Evolutionary conservation across 2,329 filamentous ascomycete genomes (phyloP), one percentile per base, ranked within the genome.

Genomic region (Beauveria sp.): DNA sequence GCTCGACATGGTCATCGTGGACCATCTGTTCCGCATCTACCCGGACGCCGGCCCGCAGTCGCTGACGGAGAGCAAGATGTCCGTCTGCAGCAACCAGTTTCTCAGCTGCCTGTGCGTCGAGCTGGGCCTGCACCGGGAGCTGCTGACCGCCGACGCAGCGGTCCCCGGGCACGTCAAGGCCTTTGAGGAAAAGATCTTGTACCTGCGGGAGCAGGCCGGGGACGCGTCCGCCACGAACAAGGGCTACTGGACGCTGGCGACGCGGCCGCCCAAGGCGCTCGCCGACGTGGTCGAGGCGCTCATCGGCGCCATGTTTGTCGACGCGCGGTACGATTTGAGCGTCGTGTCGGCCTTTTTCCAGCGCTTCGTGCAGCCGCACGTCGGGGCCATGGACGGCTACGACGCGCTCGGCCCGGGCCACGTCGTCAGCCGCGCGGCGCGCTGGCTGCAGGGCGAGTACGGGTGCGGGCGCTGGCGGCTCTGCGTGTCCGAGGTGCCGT

Each of bases 1-100:
- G 2, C 85, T 96, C 1, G 93, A 97, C 70, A 89, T 93, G 85
- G 88, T 81, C 12, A 91, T 88, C 68, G 87, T 98, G 60, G 89
- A 93, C 67, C 86, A 90, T 67, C 80, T 99, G 4, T 98, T 91
- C 75, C 81, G 86, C 66, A 81, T 79, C 3, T 91, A 89, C 67
- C 91, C 92, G 0, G 78, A 84, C 57, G 90, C 88, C 62, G 92
- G 96, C 69, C 93, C 95, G 0, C 93, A 98, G 71, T 98, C 93
- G 93, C 80, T 99, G 63, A 98, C 95, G 0, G 95, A 98, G 74
- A 93, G 98, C 80, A 98, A 98, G 76, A 97, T 96, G 87, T 91
- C 93, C n/a, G 97, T 99, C 90, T 93, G 95, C 0, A 95, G 91
- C 58, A 99, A 99, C 76, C 92, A 93, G 63, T 99, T 98, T 70